Evolutionary conservation across 306 rosid genomes (phyloP).

Genomic region (Dalbergia cochinchinensis): DNA sequence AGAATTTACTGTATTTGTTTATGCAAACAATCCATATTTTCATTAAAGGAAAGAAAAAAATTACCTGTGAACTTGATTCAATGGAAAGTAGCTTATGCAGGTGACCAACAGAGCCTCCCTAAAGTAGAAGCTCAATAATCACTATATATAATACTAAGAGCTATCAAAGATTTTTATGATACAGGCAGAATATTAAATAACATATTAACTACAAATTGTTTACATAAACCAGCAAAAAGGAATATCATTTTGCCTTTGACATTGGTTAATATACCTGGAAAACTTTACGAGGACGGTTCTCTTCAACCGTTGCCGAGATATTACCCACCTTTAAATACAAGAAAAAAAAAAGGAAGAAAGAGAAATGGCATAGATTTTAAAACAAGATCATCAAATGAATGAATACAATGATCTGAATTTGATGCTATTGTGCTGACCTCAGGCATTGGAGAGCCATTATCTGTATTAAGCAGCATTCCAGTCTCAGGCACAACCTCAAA

Average conservation of each 20-base stretch:
- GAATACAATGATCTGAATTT: constrained; percentile 14
- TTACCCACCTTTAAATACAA: constrained; percentile 73
- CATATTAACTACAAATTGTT: constrained; percentile 10
- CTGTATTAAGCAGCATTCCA: constrained; percentile 94
- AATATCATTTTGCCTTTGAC: constrained; percentile 2
- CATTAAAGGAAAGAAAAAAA: constrained; percentile 1
- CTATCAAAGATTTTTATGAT: constrained; percentile 32
- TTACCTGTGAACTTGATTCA: constrained; percentile 95
- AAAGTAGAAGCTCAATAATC: constrained; percentile 43
- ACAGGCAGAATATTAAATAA: constrained; percentile 23
- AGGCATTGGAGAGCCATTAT: constrained; percentile 94
- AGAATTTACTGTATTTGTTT: not conserved
- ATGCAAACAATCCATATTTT: not conserved
- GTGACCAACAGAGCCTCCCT: constrained; percentile 97
- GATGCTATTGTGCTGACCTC: constrained; percentile 60
- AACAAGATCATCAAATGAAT: constrained; percentile 20
- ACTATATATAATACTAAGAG: constrained; percentile 20
- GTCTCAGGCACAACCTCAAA: constrained; percentile 92
- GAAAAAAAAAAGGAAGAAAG: not conserved
- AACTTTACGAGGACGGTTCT: constrained; percentile 61
- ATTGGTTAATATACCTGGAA: constrained; percentile 73
- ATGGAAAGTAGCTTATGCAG: constrained; percentile 89
- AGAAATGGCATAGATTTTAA: not conserved
- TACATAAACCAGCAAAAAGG: constrained; percentile 10
- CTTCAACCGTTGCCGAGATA: constrained; percentile 53